These are phyloP conservation scores for Betula pendula DNA, from an alignment of 306 rosid genomes.

Conservation along the genomic window DNA sequence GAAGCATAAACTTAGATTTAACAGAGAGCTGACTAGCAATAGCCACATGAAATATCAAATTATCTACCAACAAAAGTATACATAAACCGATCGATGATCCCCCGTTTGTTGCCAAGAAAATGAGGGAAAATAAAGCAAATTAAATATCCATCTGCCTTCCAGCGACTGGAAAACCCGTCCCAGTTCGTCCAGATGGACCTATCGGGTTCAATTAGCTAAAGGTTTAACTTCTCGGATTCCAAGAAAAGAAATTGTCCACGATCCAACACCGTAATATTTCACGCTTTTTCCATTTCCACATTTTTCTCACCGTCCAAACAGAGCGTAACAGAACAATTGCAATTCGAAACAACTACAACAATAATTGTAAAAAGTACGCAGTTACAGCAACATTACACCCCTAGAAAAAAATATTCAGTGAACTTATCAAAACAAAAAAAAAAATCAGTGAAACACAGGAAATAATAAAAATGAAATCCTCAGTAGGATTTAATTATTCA, in stretches of 20 bases:
- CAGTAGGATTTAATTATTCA: background rate
- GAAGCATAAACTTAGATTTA: background rate
- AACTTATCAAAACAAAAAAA: background rate
- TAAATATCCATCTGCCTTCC: background rate
- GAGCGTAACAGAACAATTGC: background rate
- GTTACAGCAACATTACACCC: background rate
- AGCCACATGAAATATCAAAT: background rate
- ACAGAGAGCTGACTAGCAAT: background rate
- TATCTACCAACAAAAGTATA: background rate
- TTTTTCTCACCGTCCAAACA: slow-evolving; percentile 23
- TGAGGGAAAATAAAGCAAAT: background rate
- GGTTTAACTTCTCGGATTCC: background rate
- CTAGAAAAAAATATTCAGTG: background rate
- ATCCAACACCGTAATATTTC: slow-evolving; percentile 8
- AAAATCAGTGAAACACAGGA: background rate
- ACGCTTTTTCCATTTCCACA: background rate
- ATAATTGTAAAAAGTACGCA: background rate
- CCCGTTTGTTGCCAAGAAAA: background rate
- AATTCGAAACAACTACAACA: background rate
- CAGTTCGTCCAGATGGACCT: background rate
- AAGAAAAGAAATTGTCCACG: slow-evolving; percentile 7
- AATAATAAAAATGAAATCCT: too few species aligned
- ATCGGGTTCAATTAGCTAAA: background rate
- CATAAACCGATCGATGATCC: background rate
- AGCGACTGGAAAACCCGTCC: background rate